phyloP scores from a whole-genome alignment of 225 moss, liverwort and hornwort species.

The Sphagnum contortum region DNA sequence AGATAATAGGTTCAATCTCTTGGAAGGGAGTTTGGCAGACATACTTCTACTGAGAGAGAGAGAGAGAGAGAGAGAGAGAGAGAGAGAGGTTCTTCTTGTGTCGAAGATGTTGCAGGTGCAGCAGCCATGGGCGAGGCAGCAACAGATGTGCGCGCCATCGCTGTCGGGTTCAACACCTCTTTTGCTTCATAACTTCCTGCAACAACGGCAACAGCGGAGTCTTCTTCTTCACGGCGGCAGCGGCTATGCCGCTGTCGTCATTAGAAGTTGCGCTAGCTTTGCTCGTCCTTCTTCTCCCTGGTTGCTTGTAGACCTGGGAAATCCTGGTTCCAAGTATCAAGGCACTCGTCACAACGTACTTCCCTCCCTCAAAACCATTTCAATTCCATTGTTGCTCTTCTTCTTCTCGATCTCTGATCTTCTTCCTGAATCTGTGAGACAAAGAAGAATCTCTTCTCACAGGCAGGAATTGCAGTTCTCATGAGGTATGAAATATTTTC shows the following conservation, averaged over 20 bases:
- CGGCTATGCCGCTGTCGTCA: slow-evolving; percentile 4
- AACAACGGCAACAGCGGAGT: slow-evolving; percentile 9
- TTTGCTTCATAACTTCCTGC: slow-evolving; percentile 14
- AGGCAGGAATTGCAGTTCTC: too few relatives aligned
- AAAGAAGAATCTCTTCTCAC: too few relatives aligned
- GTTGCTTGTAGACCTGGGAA: slow-evolving; percentile 89
- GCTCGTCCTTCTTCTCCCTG: slow-evolving; percentile 56
- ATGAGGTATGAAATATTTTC: too few relatives aligned
- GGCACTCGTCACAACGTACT: slow-evolving; percentile 95
- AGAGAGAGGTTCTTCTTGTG: too few relatives aligned
- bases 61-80: too few relatives aligned
- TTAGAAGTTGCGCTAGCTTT: slow-evolving; percentile 8
- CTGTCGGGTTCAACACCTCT: slow-evolving; percentile 14
- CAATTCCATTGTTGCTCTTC: too few relatives aligned
- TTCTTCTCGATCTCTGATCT: too few relatives aligned
- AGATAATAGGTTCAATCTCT: too few relatives aligned
- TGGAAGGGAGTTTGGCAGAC: too few relatives aligned
- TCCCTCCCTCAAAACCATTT: not conserved
- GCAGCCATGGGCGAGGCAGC: slow-evolving; percentile 38
- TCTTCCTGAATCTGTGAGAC: too few relatives aligned
- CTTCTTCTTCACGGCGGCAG: slow-evolving; percentile 16
- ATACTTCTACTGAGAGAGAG: too few relatives aligned
- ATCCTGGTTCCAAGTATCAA: slow-evolving; percentile 86
- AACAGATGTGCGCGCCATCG: slow-evolving; percentile 22
- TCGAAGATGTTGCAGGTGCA: slow-evolving; percentile 26